Base-by-base conservation (phyloP, 139 green algal genomes). In the Chlorella sorokiniana region DNA sequence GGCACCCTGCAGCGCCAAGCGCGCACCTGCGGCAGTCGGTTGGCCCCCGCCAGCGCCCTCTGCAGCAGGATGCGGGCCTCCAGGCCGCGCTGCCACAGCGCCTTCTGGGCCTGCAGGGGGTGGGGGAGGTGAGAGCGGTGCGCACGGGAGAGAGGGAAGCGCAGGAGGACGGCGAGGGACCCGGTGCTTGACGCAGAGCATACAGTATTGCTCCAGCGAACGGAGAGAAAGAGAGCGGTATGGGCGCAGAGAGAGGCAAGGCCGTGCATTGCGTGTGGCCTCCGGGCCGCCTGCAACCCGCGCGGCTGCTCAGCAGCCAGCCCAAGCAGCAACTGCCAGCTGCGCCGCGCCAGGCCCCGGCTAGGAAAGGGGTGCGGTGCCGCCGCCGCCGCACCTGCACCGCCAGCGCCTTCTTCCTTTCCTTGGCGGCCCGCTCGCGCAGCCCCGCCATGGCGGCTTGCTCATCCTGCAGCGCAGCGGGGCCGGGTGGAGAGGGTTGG, bases 21-120 rank as follows among this genome's bases (percentile, higher is more conserved):
- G n/a, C 51, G 5, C 48, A 41, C 76, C 76, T 65, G 56, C 22
- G 90, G 91, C 68, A 94, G 75, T 1, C 83, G 74, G 69, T 93
- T 89, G 75, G 74, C 85, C 3, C 78, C 88, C 23, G 77, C 69
- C 54, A 95, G 61, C 29, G 75, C 83, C 14, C 77, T 69, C 85
- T 96, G 93, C 63, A 96, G 84, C 63, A 92, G 85, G 52, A 97
- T 97, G 72, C 93, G 92, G 40, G 82, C 9, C 83, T 95, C 91
- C 40, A 97, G 84, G 27, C 85, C 77, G 0, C 84, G 79, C 37
- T 94, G 89, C 86, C 93, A 97, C 65, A 96, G 52, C 35, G 40
- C n/a, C 76, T 86, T 82, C 76, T 89, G 84, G 4, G 72, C 72
- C 65, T 72, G 65, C 65, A 25, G 20, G 29, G 8, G 18, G 62